Percentiles rank a stretch among this genome's conserved stretches.
phyloP scores from a whole-genome alignment of 2,329 filamentous ascomycete genomes.

The Amylocarpus encephaloides region DNA sequence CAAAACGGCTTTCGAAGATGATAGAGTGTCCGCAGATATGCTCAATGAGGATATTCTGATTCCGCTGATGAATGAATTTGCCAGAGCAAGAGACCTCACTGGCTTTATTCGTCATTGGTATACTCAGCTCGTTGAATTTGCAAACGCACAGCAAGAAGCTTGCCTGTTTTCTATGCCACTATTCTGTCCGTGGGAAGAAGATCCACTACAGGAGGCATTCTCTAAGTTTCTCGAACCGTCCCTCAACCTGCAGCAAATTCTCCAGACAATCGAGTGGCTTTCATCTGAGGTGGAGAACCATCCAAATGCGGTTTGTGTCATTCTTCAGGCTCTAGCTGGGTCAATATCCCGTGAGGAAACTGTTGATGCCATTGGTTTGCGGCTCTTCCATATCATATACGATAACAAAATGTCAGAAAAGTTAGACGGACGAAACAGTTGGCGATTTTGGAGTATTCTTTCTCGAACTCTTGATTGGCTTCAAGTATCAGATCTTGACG shows the following conservation, averaged over 20 bases:
- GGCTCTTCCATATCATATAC: conserved; percentile 32
- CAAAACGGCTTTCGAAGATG: conserved; percentile 14
- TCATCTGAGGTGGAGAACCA: conserved; percentile 22
- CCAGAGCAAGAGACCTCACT: conserved; percentile 35
- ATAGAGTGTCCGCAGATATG: conserved; percentile 21
- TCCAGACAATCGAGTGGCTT: conserved; percentile 33
- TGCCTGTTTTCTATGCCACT: background rate
- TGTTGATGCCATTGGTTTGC: conserved; percentile 29
- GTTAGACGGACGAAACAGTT: conserved; percentile 24
- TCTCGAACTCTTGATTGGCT: conserved; percentile 21
- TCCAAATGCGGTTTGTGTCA: conserved; percentile 28
- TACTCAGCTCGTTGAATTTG: conserved; percentile 24
- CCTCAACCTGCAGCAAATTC: conserved; percentile 34
- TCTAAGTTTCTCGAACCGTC: conserved; percentile 32
- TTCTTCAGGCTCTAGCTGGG: conserved; percentile 35
- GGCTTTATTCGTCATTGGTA: conserved; percentile 37
- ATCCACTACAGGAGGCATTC: conserved; percentile 24
- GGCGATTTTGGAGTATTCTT: conserved; percentile 28
- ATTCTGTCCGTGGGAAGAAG: conserved; percentile 30
- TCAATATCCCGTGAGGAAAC: conserved; percentile 33
- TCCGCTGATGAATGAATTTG: conserved; percentile 38
- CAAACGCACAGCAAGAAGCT: conserved; percentile 21
- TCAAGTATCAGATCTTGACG: conserved; percentile 11
- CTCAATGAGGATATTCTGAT: conserved; percentile 33
- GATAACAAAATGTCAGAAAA: conserved; percentile 18